Conservation (phyloP, 495 filamentous ascomycete species). For the Talaromyces proteolyticus region DNA sequence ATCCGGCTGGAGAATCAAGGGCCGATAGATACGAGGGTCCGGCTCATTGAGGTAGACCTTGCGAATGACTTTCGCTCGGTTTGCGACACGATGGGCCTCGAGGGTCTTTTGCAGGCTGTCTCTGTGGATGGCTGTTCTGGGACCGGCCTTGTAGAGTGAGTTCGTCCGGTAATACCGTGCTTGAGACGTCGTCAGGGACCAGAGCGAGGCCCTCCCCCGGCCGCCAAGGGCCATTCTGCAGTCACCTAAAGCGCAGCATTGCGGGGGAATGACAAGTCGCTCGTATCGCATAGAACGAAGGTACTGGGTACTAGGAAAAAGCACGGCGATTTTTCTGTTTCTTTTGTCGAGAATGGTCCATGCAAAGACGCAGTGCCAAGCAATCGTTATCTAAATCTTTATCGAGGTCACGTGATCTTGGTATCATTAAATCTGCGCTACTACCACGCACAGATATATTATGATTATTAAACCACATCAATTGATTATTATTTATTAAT, state of each 20-base stretch:
- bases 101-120: slow-evolving; percentile 30
- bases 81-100: slow-evolving; percentile 44
- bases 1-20: slow-evolving; percentile 6
- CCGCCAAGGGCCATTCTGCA: background rate
- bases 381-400: no score
- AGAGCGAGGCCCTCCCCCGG: background rate
- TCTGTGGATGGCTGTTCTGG: background rate
- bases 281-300: slow-evolving; percentile 5
- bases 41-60: slow-evolving; percentile 14
- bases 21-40: slow-evolving; percentile 1
- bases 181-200: background rate
- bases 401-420: no score
- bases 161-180: background rate
- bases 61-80: slow-evolving; percentile 38
- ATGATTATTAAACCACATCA: no score
- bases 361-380: no score
- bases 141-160: background rate
- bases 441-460: no score
- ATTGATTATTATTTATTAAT: no score
- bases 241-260: slow-evolving; percentile 6
- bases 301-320: no score
- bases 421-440: no score
- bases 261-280: background rate
- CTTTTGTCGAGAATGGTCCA: no score
- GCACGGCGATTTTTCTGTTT: no score